These are phyloP conservation scores for Globisporangium paddicum DNA, from an alignment of 352 stramenopile species.

Conservation along the genomic window DNA sequence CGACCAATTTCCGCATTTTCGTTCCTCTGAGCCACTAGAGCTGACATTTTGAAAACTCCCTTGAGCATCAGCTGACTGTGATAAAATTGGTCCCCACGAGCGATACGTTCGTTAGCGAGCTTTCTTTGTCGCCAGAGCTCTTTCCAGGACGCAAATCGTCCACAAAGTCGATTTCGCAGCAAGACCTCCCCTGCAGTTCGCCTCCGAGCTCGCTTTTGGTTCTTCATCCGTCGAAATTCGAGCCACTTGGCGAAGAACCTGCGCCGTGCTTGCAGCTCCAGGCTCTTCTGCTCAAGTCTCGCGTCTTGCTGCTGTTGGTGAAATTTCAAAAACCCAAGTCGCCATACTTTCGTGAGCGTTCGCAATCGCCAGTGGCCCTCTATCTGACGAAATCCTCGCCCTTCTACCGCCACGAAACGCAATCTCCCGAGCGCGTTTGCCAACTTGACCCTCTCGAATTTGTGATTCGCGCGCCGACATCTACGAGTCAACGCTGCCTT, in stretches of 20 bases:
- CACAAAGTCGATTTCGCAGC: constrained; percentile 12
- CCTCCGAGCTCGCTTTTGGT: neutral
- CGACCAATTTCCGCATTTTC: constrained; percentile 16
- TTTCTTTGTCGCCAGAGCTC: constrained; percentile 7
- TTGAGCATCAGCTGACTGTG: constrained; percentile 15
- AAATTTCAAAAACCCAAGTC: constrained; percentile 6
- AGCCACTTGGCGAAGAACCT: neutral
- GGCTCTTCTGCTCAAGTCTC: neutral
- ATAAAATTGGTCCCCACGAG: constrained; percentile 14
- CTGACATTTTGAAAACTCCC: constrained; percentile 18
- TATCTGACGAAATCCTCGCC: neutral
- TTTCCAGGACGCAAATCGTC: constrained; percentile 17
- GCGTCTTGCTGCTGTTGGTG: neutral
- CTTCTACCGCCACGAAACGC: neutral
- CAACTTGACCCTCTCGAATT: neutral
- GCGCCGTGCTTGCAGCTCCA: neutral
- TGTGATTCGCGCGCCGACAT: neutral
- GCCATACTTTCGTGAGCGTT: constrained; percentile 1
- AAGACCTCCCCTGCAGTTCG: neutral
- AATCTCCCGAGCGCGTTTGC: neutral
- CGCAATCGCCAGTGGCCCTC: neutral
- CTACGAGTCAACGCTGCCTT: neutral
- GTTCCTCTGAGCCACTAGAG: constrained; percentile 19
- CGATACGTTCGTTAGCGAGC: neutral
- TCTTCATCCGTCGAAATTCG: neutral